Evolutionary conservation across 1,284 basidiomycete species (phyloP), one percentile per base, ranked within the genome.

Genomic region (Afroboletus lepidellus): DNA sequence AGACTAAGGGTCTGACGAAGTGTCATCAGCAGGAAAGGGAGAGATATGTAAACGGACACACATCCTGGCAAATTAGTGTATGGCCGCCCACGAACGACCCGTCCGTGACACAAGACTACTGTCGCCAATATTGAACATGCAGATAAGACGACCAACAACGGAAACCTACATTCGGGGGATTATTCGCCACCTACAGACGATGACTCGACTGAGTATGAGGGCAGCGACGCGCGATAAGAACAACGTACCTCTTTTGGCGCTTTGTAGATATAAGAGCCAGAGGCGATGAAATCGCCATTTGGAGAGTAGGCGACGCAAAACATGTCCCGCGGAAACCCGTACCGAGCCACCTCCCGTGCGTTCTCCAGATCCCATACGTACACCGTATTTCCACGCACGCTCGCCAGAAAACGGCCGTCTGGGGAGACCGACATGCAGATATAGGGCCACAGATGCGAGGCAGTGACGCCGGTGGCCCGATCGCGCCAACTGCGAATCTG

Each of bases 261-360:
- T 27, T 47, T 60, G 13, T 56, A 65, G n/a, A 62, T 42, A 33
- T 51, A 65, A 32, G 48, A 11, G 1, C 63, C 61, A 37, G 51
- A 53, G 8, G 59, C 61, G 23, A 62, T 59, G 23, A 45, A 43
- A 18, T 63, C 59, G 38, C 61, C 63, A 13, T 60, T 54, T 12
- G 61, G 61, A 37, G 63, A 62, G 39, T 54, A 65, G 48, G 59
- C 56, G 42, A 64, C 63, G 36, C 61, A 65, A 3, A 62, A 41
- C 59, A 65, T 61, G 20, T 62, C 59, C 9, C 61, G 59, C 6
- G 61, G 63, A 47, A 62, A 65, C 12, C 46, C 4, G 37, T 65
- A 62, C 23, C 56, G 59, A 24, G 51, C 39, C 9, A 62, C 50
- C 46, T 62, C 63, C 16, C 8, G 48, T 9, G 49, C 21, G 4